These are phyloP conservation scores for Leishmania arabica DNA, from an alignment of 208 protist species.

Conservation along the genomic window DNA sequence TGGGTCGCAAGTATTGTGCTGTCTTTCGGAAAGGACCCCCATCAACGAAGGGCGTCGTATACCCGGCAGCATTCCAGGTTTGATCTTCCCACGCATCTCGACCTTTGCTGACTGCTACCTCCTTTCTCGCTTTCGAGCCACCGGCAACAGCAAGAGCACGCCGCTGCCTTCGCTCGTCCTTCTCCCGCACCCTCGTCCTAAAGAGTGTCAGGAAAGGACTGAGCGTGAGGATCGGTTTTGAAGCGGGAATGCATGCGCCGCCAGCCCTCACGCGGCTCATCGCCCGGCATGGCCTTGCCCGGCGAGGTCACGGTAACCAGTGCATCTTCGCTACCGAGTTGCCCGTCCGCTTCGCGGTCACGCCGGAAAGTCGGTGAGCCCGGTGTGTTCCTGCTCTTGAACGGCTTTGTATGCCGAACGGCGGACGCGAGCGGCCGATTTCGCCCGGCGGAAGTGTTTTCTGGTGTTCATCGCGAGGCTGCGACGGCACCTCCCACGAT, in stretches of 20 bases:
- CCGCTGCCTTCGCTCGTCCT: not conserved
- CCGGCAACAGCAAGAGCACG: not conserved
- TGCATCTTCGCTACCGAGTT: not conserved
- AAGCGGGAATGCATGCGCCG: not conserved
- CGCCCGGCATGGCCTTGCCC: too few species aligned
- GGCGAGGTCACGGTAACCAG: not conserved
- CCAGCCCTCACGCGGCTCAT: not conserved
- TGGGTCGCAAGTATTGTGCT: not conserved
- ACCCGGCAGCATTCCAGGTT: not conserved
- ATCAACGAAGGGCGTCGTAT: too few species aligned
- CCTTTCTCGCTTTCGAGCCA: not conserved
- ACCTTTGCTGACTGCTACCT: not conserved
- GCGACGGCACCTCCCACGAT: not conserved
- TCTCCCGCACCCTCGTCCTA: not conserved
- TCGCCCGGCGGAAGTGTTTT: conserved; percentile 71
- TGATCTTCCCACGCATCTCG: not conserved
- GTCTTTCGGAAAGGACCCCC: not conserved
- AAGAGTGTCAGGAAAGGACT: not conserved
- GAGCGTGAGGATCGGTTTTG: not conserved
- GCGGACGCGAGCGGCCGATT: conserved; percentile 53
- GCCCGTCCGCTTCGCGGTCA: not conserved
- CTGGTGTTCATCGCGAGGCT: conserved; percentile 28
- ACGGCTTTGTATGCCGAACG: conserved; percentile 70
- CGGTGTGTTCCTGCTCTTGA: conserved; percentile 66
- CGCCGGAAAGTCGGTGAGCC: not conserved